Base-by-base conservation (phyloP, 2,329 filamentous ascomycete genomes). In the Ceratocystis ficicola region DNA sequence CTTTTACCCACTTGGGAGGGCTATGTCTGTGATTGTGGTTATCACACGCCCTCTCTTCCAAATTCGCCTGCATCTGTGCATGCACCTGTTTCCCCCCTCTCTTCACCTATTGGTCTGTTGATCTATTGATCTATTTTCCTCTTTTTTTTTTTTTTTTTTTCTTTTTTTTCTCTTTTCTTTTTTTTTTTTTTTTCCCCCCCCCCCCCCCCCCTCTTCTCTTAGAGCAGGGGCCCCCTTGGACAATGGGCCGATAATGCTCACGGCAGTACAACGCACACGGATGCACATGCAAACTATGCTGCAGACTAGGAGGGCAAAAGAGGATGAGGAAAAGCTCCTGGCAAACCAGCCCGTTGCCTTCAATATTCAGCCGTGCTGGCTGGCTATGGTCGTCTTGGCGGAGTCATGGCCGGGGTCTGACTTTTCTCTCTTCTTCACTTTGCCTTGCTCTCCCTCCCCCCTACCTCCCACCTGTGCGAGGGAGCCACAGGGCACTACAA, bases 381-480 rank as follows among this genome's bases (percentile, higher is more conserved):
- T 59, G 8, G 52, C 52, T 59, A 59, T 30, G 52, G 52, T 5
- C 28, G 28, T 30, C 52, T 59, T 59, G 52, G 52, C 52, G 52
- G 8, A 59, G 28, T n/a, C 52, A 59, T n/a, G 52, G 28, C 28
- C 1, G 48, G 48, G 48, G 48, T 25, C 48, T 52, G n/a, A 25
- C 52, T 25, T 17, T 30, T 41, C 36, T 41, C 36, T 41, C 36
- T 12, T 41, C 3, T 41, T 41, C 8, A 12, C 36, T 41, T 41
- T 41, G 36, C 36, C 36, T 41, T 12, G 10, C 36, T 41, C 36
- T 41, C 7, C 8, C 32, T 36, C 30, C 8, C 32, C 8, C 32
- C 32, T 10, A 8, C 3, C 32, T 32, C 36, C 15, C 28, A 20
- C 52, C 52, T 59, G 52, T 32, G 52, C 52, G 52, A 59, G 25